Evolutionary conservation across 192 early-diverging fungal genomes (phyloP), one percentile per base, ranked within the genome.

Genomic region (Mortierella alpina): DNA sequence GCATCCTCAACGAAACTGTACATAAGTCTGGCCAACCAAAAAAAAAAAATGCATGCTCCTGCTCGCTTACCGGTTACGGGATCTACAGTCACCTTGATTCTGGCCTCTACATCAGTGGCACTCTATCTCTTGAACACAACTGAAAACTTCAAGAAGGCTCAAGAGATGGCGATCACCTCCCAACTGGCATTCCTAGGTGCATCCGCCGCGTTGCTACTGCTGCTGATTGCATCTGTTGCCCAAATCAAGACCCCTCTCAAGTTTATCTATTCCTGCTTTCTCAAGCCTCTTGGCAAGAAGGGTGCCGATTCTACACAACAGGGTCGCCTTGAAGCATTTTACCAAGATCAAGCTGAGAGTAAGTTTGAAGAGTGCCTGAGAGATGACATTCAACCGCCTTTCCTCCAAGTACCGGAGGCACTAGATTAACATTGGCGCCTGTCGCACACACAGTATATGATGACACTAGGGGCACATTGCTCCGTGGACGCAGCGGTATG

Each of bases 401-500:
- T 31, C 31, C 31, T 57, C 13, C 31, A 41, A 59, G 41, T 7
- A 59, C 40, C 9, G 0, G 39, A 4, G 4, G 31, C 42, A n/a
- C 31, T 40, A 2, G 7, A 55, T 55, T 66, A 17, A 51, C 50
- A 17, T 11, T 51, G 50, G 11, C 65, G 52, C 53, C 31, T 67
- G n/a, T 56, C 4, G n/a, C 51, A 41, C 40, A 31, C 45, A 47
- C 62, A 88, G 88, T 94, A 10, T 96, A 94, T 69, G 95, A 96
- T 68, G 87, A 88, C 1, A 93, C 95, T 20, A 91, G 95, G 39
- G 72, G 84, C 14, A 70, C 90, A 48, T 81, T 96, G 53, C 83
- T 96, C 31, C 89, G 94, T 59, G 94, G 95, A 31, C 85, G 94
- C 39, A 88, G 72, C 64, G 93, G 92, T 45, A 94, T 94, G 92